phyloP scores from a whole-genome alignment of 2,329 filamentous ascomycete genomes.

The Colletotrichum eleusines region DNA sequence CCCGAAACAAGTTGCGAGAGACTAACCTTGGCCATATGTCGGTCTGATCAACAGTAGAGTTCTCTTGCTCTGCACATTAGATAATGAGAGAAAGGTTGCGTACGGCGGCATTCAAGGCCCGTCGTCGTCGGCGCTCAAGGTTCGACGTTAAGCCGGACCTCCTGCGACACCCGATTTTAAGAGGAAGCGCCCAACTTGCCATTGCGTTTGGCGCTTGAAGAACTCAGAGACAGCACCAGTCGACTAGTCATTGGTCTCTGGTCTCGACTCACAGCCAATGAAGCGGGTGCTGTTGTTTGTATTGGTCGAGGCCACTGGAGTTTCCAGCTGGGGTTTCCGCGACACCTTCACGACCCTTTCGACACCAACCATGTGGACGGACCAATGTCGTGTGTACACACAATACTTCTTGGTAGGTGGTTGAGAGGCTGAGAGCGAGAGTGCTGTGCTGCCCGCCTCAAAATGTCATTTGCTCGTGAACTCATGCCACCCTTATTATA shows the following conservation, averaged over 20 bases:
- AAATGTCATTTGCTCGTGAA: not conserved
- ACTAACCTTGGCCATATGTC: conserved; percentile 12
- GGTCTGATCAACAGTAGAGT: conserved; percentile 23
- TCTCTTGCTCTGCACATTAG: conserved; percentile 1
- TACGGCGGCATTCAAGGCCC: not conserved
- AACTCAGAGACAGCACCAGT: not conserved
- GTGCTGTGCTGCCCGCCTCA: not conserved
- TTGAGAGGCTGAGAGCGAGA: not conserved
- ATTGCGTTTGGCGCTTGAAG: not conserved
- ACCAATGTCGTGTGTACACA: not conserved
- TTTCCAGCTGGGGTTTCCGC: conserved; percentile 3
- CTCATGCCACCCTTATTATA: not conserved
- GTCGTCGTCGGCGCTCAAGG: not conserved
- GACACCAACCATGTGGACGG: not conserved
- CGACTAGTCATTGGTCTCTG: not conserved
- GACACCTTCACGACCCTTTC: not conserved
- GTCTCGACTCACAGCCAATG: not conserved
- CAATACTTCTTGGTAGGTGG: not conserved
- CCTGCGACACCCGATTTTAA: not conserved
- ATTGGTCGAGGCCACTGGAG: conserved; percentile 1
- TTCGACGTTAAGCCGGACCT: not conserved
- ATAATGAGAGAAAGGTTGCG: not conserved
- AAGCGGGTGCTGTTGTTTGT: not conserved
- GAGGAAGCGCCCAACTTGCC: not conserved
- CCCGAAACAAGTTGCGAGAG: conserved; percentile 23